These are phyloP conservation scores for Theobroma cacao DNA, from an alignment of 345 rosid species.

Conservation along the genomic window DNA sequence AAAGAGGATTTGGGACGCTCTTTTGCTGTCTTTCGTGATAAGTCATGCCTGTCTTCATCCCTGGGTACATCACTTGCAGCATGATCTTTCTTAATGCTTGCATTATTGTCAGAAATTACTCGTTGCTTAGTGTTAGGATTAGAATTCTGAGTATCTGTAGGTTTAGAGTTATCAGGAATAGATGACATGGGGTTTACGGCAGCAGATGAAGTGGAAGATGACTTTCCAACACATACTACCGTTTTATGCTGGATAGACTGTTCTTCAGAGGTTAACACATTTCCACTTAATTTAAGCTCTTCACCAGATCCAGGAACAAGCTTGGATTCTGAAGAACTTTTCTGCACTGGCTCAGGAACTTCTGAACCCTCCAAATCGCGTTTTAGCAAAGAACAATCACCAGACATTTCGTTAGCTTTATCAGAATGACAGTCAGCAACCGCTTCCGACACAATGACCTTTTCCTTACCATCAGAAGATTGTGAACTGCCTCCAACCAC, in stretches of 20 bases:
- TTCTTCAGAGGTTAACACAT: slow-evolving; percentile 29
- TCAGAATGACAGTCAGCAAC: slow-evolving; percentile 32
- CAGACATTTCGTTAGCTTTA: slow-evolving; percentile 31
- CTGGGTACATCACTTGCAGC: slow-evolving; percentile 37
- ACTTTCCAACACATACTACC: slow-evolving; percentile 45
- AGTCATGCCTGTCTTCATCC: slow-evolving; percentile 42
- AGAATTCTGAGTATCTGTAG: slow-evolving; percentile 42
- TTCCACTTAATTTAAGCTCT: slow-evolving; percentile 41
- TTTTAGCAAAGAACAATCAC: slow-evolving; percentile 27
- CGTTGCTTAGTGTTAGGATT: slow-evolving; percentile 37
- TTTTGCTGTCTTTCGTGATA: slow-evolving; percentile 40
- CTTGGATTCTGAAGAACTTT: slow-evolving; percentile 37
- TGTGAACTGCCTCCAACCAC: slow-evolving; percentile 30
- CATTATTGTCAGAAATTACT: slow-evolving; percentile 32
- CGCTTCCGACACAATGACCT: slow-evolving; percentile 43
- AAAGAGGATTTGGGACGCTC: slow-evolving; percentile 42
- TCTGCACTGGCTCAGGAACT: slow-evolving; percentile 28
- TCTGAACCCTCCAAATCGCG: slow-evolving; percentile 36
- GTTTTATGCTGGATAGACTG: slow-evolving; percentile 38
- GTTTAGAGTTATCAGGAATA: slow-evolving; percentile 37
- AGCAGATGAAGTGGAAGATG: slow-evolving; percentile 38
- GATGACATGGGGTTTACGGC: slow-evolving; percentile 35
- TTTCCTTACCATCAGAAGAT: slow-evolving; percentile 35
- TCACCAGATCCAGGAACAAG: slow-evolving; percentile 30
- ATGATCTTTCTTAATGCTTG: slow-evolving; percentile 41